Evolutionary conservation across 306 rosid genomes (phyloP).

Genomic region (Parietaria judaica): DNA sequence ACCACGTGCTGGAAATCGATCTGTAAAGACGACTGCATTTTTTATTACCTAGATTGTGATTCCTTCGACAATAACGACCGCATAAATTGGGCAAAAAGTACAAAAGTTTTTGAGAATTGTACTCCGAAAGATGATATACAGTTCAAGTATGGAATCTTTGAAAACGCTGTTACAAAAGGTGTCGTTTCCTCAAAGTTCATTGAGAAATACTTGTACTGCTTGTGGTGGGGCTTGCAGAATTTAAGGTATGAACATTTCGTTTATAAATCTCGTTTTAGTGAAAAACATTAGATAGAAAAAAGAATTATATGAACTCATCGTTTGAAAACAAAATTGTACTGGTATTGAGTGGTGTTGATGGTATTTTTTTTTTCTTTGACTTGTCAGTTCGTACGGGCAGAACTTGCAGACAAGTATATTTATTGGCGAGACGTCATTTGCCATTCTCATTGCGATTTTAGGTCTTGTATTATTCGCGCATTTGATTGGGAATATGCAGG

Average conservation of each 20-base stretch:
- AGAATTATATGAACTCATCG: not conserved
- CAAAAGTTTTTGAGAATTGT: slow-evolving; percentile 56
- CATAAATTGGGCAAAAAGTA: slow-evolving; percentile 45
- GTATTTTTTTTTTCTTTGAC: slow-evolving; percentile 14
- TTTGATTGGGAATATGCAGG: slow-evolving; percentile 99
- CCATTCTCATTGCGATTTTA: slow-evolving; percentile 85
- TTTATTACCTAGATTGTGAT: slow-evolving; percentile 59
- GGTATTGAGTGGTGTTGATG: not conserved
- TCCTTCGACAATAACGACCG: slow-evolving; percentile 15
- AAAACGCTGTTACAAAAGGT: slow-evolving; percentile 45
- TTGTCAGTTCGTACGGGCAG: slow-evolving; percentile 91
- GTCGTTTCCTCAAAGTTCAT: slow-evolving; percentile 62
- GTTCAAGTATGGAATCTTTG: slow-evolving; percentile 71
- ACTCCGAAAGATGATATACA: slow-evolving; percentile 30
- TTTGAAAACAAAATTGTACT: not conserved
- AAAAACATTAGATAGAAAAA: no score
- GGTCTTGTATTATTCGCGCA: slow-evolving; percentile 95
- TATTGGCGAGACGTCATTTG: slow-evolving; percentile 88
- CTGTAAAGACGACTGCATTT: slow-evolving; percentile 60
- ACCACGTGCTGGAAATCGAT: slow-evolving; percentile 79
- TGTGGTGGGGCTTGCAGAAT: slow-evolving; percentile 99
- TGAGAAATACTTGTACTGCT: slow-evolving; percentile 69
- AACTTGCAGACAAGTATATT: slow-evolving; percentile 75
- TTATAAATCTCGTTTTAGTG: no score
- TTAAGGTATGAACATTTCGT: slow-evolving; percentile 42